These are phyloP conservation scores for Thelephora terrestris DNA, from an alignment of 1,284 basidiomycete genomes.

Conservation along the genomic window DNA sequence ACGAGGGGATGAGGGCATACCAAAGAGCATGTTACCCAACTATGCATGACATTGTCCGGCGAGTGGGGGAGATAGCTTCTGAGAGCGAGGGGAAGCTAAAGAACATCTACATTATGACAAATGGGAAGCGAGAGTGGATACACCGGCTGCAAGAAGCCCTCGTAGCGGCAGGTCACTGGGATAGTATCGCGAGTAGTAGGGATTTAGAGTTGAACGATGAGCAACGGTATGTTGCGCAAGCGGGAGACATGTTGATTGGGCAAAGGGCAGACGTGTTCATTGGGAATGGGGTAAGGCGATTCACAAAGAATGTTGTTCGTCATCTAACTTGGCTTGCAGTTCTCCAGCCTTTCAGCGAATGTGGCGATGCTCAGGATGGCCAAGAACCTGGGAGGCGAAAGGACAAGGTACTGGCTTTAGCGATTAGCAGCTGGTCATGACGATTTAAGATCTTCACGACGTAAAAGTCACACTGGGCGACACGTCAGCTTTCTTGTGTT, in stretches of 20 bases:
- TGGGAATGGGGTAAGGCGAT: constrained; percentile 33
- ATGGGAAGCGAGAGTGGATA: constrained; percentile 24
- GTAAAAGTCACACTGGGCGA: too few relatives aligned
- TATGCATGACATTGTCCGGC: constrained; percentile 29
- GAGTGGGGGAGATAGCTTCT: constrained; percentile 21
- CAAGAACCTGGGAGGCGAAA: constrained; percentile 5
- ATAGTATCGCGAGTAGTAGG: constrained; percentile 21
- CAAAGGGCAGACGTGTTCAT: constrained; percentile 32
- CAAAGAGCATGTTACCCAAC: constrained; percentile 31
- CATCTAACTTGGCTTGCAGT: constrained; percentile 24
- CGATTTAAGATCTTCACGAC: too few relatives aligned
- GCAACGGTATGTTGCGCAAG: constrained; percentile 28
- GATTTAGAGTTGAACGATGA: constrained; percentile 29
- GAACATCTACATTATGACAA: constrained; percentile 29
- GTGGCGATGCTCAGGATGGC: constrained; percentile 45
- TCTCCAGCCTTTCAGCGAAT: constrained; percentile 49
- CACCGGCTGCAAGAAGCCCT: constrained; percentile 19
- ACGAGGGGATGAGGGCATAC: constrained; percentile 22
- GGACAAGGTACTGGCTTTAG: too few relatives aligned
- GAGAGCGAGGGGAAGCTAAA: constrained; percentile 16
- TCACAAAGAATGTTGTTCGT: neutral
- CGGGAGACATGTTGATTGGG: constrained; percentile 35
- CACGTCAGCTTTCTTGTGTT: too few relatives aligned
- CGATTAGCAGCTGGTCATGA: too few relatives aligned
- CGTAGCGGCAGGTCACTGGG: constrained; percentile 13